phyloP scores from a whole-genome alignment of 2,329 filamentous ascomycete species.

The Epichloe elymi region DNA sequence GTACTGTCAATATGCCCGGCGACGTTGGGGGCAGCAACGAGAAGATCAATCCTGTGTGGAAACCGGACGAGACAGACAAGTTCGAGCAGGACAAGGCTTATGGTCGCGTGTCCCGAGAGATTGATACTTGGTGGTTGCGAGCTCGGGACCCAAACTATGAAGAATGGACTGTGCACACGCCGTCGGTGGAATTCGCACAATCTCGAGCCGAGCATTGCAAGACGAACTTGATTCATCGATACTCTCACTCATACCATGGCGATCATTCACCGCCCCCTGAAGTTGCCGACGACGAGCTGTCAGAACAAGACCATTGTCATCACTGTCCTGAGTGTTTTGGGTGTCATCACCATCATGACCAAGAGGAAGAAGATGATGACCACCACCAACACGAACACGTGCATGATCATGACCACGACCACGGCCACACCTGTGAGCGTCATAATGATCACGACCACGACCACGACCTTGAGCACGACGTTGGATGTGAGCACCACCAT shows the following conservation, averaged over 20 bases:
- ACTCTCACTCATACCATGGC: constrained; percentile 31
- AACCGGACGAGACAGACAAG: constrained; percentile 39
- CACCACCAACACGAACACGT: constrained; percentile 10
- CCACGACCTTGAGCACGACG: constrained; percentile 18
- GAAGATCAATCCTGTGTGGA: constrained; percentile 35
- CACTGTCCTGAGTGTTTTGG: constrained; percentile 18
- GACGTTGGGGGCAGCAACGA: constrained; percentile 25
- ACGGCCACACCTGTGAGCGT: constrained; percentile 12
- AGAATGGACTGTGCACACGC: constrained; percentile 45
- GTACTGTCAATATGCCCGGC: constrained; percentile 15
- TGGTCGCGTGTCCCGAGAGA: constrained; percentile 48
- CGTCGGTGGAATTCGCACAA: constrained; percentile 45
- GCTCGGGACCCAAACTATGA: constrained; percentile 48
- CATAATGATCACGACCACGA: constrained; percentile 19
- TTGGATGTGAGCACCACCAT: constrained; percentile 13
- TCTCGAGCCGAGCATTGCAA: constrained; percentile 45
- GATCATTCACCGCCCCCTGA: constrained; percentile 26
- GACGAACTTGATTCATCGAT: constrained; percentile 44
- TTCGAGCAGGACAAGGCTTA: constrained; percentile 46
- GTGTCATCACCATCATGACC: constrained; percentile 19
- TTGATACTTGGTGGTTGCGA: constrained; percentile 52
- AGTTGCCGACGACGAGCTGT: constrained; percentile 25
- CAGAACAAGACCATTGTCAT: constrained; percentile 24
- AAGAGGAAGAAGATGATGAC: constrained; percentile 10
- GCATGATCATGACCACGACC: constrained; percentile 16